Evolutionary conservation across 495 filamentous ascomycete genomes (phyloP), one percentile per base, ranked within the genome.

Genomic region (Aspergillus affinis): DNA sequence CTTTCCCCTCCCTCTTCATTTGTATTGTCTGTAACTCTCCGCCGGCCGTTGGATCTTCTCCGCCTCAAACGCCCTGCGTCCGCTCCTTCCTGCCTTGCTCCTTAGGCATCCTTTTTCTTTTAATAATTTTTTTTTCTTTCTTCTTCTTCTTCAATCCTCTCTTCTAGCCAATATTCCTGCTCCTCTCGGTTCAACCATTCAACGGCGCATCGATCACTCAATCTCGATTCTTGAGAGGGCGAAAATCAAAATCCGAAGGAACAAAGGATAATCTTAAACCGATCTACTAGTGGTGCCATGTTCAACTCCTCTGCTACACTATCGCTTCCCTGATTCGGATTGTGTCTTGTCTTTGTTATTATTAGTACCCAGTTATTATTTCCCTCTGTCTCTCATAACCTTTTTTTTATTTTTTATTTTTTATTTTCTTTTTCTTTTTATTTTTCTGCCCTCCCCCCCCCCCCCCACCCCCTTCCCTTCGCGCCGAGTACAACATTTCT

Each of bases 231-330:
- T 49, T 21, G 18, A 49, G 15, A 55, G 27, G 19, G 19, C 47
- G 21, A 15, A 41, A 13, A 15, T 10, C 36, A 1, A 41, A 41
- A 17, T 17, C 6, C 6, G 29, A 32, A 15, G 36, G 13, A 41
- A 41, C 36, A 41, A 41, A 41, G 36, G 36, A 41, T 10, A 41
- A 41, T 41, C 36, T 41, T 41, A 15, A 41, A 41, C 13, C 13
- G 36, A 17, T 60, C 61, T 55, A 56, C 58, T 66, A 67, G 61
- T 67, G 65, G 65, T 67, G 65, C 65, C 65, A 67, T 67, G 65
- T 64, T 59, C 61, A 62, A 57, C 61, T 58, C 51, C 61, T 64
- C 61, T 57, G 56, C 61, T 58, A 60, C 65, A 61, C 61, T 61
- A 61, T 61, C 54, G 36, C 48, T 61, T 27, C 49, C 23, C 54